Evolutionary conservation across 257 asterid genomes (phyloP).

Genomic region (Solanum chmielewskii): DNA sequence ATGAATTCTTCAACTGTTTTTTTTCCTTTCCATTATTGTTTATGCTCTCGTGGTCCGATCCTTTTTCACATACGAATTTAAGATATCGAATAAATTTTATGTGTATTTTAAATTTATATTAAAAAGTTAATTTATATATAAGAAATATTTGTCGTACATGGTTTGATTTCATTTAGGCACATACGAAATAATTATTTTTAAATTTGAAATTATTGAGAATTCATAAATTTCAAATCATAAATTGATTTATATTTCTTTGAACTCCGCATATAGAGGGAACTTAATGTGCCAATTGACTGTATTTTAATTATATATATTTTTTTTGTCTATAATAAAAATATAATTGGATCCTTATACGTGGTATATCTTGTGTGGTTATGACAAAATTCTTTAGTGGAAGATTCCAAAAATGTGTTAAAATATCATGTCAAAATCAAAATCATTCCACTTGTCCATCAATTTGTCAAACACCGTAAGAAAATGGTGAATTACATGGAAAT

Average conservation of each 20-base stretch:
- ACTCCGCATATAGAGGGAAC: neutral
- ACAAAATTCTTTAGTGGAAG: no score
- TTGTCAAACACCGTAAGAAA: no score
- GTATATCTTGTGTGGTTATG: neutral
- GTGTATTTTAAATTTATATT: no score
- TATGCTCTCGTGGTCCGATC: no score
- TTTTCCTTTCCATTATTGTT: neutral
- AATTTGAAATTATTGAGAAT: no score
- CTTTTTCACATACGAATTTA: no score
- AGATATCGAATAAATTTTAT: no score
- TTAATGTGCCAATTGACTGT: neutral
- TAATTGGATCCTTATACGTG: neutral
- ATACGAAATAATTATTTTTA: no score
- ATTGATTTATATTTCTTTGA: fast-evolving
- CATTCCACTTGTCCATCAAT: neutral
- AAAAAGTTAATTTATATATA: no score
- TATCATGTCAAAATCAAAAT: neutral
- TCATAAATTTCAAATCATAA: neutral
- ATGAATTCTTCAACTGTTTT: neutral
- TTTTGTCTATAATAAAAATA: neutral
- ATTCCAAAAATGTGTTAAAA: no score
- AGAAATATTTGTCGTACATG: neutral
- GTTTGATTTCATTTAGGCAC: neutral
- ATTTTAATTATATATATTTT: neutral
- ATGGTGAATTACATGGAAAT: no score